Evolutionary conservation across 2,329 filamentous ascomycete species (phyloP).

Genomic region (Colletotrichum destructivum): DNA sequence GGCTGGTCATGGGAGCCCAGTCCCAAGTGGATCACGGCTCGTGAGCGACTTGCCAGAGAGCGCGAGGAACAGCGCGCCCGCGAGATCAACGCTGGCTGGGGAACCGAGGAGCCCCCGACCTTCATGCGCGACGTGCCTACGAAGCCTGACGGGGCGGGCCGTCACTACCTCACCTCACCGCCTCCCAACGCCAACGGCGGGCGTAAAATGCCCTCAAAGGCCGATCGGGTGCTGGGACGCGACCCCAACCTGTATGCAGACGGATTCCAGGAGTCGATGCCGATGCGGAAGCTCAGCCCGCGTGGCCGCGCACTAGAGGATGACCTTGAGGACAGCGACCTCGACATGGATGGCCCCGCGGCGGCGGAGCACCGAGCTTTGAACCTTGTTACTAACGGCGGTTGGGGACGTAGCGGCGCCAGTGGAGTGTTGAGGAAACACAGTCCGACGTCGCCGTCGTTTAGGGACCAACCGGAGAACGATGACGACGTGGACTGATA

Average conservation of each 20-base stretch:
- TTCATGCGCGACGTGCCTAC: slow-evolving; percentile 42
- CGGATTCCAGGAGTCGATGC: slow-evolving; percentile 57
- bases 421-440: slow-evolving; percentile 60
- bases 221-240: slow-evolving; percentile 71
- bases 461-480: slow-evolving; percentile 25
- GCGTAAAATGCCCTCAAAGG: slow-evolving; percentile 66
- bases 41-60: slow-evolving; percentile 73
- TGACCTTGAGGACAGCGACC: slow-evolving; percentile 55
- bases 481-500: slow-evolving; percentile 40
- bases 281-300: slow-evolving; percentile 64
- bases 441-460: slow-evolving; percentile 44
- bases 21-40: slow-evolving; percentile 81
- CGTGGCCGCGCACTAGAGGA: slow-evolving; percentile 61
- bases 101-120: slow-evolving; percentile 54
- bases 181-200: slow-evolving; percentile 45
- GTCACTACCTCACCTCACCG: slow-evolving; percentile 48
- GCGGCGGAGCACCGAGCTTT: slow-evolving; percentile 60
- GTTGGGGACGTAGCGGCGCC: slow-evolving; percentile 58
- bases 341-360: slow-evolving; percentile 57
- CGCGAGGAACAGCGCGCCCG: slow-evolving; percentile 73
- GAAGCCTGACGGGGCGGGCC: slow-evolving; percentile 45
- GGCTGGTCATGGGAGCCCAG: slow-evolving; percentile 96
- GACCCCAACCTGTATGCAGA: slow-evolving; percentile 71
- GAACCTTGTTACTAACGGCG: slow-evolving; percentile 58
- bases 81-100: slow-evolving; percentile 79